Evolutionary conservation across 768 basidiomycete species (phyloP), one percentile per base, ranked within the genome.

Genomic region (Multifurca ochricompacta): DNA sequence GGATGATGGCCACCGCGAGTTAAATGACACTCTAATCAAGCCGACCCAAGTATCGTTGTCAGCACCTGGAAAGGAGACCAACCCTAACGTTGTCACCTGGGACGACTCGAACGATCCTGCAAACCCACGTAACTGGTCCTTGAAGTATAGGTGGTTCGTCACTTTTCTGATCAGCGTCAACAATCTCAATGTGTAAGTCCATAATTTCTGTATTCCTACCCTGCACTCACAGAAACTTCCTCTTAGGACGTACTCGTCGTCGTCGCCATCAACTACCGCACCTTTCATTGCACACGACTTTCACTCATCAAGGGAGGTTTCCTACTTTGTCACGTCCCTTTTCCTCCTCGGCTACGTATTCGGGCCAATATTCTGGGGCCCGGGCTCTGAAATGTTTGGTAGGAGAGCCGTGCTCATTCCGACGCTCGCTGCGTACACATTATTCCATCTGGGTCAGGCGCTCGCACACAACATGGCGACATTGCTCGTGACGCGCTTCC

Each of bases 401-500:
- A 50, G 60, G 25, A 53, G 58, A 31, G 48, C 51, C 3, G 37
- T 59, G 14, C 50, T 58, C 30, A 39, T 59, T 3, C 34, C 54
- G 32, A 6, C 60, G 10, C 35, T 59, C 47, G 14, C 25, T 6
- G 45, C 45, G 6, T 59, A 56, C 51, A 56, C 54, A 4, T 16
- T 59, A 3, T 49, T 47, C 42, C 37, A 43, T 25, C 43, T 56
- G 19, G 58, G 58, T 10, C 58, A 56, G 43, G 42, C 31, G 2
- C 48, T 58, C 41, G 48, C 50, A 2, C 48, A 30, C 11, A 44
- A 62, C 35, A 55, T 62, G 31, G 4, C 32, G 10, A 59, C 60
- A 9, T 47, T 61, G 13, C 31, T 61, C 30, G 50, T 53, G 37
- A 56, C 54, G n/a, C 62, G 64, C 21, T 65, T 65, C 54, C 45